Conservation (phyloP, 176 grass and related monocot species). For the Musa beccarii region DNA sequence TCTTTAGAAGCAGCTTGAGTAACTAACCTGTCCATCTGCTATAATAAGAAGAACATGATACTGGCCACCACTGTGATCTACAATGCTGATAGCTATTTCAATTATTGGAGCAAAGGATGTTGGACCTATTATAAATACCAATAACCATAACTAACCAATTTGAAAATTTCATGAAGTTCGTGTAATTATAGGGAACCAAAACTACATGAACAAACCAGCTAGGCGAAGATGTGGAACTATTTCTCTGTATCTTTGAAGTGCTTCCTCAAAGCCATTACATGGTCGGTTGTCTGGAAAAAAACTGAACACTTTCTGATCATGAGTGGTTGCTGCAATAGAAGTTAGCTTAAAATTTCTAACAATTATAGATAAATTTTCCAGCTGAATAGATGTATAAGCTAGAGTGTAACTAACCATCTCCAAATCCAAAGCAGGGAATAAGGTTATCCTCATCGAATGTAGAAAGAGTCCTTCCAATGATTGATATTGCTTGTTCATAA, state of each 20-base stretch:
- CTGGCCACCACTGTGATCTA: conserved; percentile 24
- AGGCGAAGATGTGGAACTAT: conserved; percentile 22
- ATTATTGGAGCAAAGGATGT: conserved; percentile 71
- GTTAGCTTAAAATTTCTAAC: background rate
- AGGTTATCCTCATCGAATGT: conserved; percentile 33
- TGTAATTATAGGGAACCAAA: background rate
- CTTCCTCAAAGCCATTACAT: conserved; percentile 33
- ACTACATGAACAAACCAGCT: conserved; percentile 30
- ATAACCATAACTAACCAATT: background rate
- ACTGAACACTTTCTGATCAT: conserved; percentile 45
- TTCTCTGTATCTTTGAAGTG: conserved; percentile 43
- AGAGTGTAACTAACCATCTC: conserved; percentile 25
- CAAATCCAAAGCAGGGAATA: conserved; percentile 51
- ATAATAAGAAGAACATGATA: conserved; percentile 83
- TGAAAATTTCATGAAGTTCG: background rate
- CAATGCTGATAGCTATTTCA: conserved; percentile 41
- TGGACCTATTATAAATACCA: conserved; percentile 33
- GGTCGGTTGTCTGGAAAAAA: conserved; percentile 25
- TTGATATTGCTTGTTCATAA: conserved; percentile 36
- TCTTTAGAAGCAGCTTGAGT: background rate
- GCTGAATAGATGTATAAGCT: background rate
- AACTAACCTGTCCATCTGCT: conserved; percentile 54
- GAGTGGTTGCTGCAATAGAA: conserved; percentile 32
- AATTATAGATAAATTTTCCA: background rate
- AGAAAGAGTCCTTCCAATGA: conserved; percentile 26